Evolutionary conservation across 768 basidiomycete genomes (phyloP).

Genomic region (Ramaria rubella): DNA sequence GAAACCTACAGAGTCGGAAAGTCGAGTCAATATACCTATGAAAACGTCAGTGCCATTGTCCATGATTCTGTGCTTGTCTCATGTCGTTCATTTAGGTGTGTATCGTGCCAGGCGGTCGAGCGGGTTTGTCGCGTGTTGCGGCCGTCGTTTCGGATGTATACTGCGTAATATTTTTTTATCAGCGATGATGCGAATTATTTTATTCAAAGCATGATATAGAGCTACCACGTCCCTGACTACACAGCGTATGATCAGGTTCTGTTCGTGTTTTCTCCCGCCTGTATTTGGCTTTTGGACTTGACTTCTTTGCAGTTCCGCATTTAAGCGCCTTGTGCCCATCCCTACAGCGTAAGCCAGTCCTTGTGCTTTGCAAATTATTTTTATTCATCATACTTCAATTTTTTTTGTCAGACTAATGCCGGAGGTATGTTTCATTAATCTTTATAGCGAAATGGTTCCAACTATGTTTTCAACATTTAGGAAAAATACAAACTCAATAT

Average conservation of each 20-base stretch:
- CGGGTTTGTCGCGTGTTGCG: slow-evolving; percentile 85
- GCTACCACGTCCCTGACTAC: slow-evolving; percentile 89
- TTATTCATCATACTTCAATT: neutral
- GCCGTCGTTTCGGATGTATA: slow-evolving; percentile 90
- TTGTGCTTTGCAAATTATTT: slow-evolving; percentile 2
- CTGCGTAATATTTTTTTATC: slow-evolving; percentile 39
- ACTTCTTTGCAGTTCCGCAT: slow-evolving; percentile 37
- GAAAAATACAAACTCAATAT: slow-evolving; percentile 72
- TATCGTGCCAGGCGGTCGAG: slow-evolving; percentile 90
- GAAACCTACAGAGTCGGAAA: slow-evolving; percentile 78
- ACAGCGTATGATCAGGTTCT: slow-evolving; percentile 32
- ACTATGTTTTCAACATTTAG: slow-evolving; percentile 14
- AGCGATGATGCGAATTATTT: neutral
- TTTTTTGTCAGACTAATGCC: slow-evolving; percentile 36
- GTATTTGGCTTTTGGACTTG: neutral
- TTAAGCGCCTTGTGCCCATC: slow-evolving; percentile 84
- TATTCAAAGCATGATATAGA: slow-evolving; percentile 34
- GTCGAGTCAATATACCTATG: slow-evolving; percentile 77
- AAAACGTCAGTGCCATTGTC: slow-evolving; percentile 47
- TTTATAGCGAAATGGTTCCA: neutral
- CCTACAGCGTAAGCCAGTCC: slow-evolving; percentile 67
- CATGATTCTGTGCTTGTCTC: neutral
- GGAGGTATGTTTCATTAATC: slow-evolving; percentile 25
- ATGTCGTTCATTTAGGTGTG: slow-evolving; percentile 41
- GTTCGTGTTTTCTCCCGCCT: slow-evolving; percentile 3